Percentiles rank a stretch among this genome's conserved stretches.
Evolutionary conservation across 108 stramenopile genomes (phyloP).

Genomic region (Fistulifera pelliculosa): DNA sequence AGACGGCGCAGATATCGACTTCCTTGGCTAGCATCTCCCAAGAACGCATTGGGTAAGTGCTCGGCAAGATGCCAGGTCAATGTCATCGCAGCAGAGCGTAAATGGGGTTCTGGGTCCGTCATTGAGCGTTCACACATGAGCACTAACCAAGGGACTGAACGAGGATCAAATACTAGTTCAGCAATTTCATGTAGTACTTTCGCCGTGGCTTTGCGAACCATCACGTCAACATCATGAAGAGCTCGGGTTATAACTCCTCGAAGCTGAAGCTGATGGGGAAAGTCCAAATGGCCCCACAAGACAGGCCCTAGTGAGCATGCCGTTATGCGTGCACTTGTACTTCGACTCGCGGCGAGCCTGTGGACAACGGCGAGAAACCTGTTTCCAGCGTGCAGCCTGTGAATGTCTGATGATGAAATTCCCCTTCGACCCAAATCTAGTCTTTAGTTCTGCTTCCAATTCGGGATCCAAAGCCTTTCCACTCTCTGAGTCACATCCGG

Average conservation of each 20-base stretch:
- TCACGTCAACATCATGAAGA: conserved; percentile 81
- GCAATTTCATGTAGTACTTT: conserved; percentile 84
- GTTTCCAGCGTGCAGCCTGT: conserved; percentile 65
- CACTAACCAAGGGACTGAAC: conserved; percentile 81
- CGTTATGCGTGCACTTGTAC: conserved; percentile 69
- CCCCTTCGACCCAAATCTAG: conserved; percentile 28
- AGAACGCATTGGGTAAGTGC: conserved; percentile 83
- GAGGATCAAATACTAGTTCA: conserved; percentile 72
- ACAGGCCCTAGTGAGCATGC: conserved; percentile 83
- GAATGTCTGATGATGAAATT: conserved; percentile 23
- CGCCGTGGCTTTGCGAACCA: conserved; percentile 80
- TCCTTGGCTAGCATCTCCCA: conserved; percentile 83
- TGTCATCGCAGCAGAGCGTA: conserved; percentile 84
- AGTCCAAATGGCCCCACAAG: conserved; percentile 81
- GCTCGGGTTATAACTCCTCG: conserved; percentile 85
- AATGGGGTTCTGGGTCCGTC: conserved; percentile 86
- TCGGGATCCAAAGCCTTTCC: conserved; percentile 18
- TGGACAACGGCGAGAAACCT: conserved; percentile 78
- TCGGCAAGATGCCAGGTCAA: conserved; percentile 85
- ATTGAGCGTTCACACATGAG: conserved; percentile 88
- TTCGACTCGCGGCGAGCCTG: conserved; percentile 76
- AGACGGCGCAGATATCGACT: conserved; percentile 68
- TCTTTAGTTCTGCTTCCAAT: conserved; percentile 21
- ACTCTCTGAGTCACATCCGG: conserved; percentile 27
- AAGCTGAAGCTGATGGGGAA: conserved; percentile 81